Evolutionary conservation across 2,329 filamentous ascomycete species (phyloP), one percentile per base, ranked within the genome.

Genomic region (Eutypa lata): DNA sequence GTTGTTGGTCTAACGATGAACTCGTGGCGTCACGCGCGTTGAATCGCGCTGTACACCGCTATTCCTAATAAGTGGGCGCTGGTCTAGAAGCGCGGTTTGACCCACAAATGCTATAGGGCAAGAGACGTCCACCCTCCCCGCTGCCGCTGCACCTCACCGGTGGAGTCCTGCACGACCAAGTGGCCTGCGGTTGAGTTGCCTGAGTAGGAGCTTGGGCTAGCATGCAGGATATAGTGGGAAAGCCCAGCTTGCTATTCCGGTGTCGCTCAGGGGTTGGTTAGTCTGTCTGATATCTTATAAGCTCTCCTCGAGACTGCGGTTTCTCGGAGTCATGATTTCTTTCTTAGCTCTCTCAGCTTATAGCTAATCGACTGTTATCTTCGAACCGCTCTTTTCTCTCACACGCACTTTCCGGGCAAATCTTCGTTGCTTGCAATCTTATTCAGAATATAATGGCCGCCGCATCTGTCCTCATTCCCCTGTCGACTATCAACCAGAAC

Each of bases 401-500:
- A 38, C 35, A 38, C 35, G 35, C 6, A 38, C 13, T 5, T 38
- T 14, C n/a, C 35, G n/a, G n/a, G 13, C n/a, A 5, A 38, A 16
- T 7, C 6, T 16, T 38, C 16, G 4, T 18, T 14, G 13, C 35
- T 18, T 7, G 13, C 6, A 38, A 6, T 4, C 16, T 14, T 6
- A 18, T 7, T 10, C 26, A 5, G 16, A 16, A 38, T 38, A 57
- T 18, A n/a, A 71, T 71, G 68, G 66, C 68, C 52, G 57, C 69
- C 52, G 64, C 67, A 52, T 62, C 64, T 22, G 66, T 71, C 57
- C 66, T 69, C 52, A 65, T 68, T 46, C 68, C 68, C 51, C 55
- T 71, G 44, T 67, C 63, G 50, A 54, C 65, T 54, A 70, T 71
- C 64, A 63, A 61, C 61, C 65, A 67, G 57, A 66, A 68, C 55